Evolutionary conservation across 306 rosid species (phyloP), one percentile per base, ranked within the genome.

Genomic region (Datisca glomerata): DNA sequence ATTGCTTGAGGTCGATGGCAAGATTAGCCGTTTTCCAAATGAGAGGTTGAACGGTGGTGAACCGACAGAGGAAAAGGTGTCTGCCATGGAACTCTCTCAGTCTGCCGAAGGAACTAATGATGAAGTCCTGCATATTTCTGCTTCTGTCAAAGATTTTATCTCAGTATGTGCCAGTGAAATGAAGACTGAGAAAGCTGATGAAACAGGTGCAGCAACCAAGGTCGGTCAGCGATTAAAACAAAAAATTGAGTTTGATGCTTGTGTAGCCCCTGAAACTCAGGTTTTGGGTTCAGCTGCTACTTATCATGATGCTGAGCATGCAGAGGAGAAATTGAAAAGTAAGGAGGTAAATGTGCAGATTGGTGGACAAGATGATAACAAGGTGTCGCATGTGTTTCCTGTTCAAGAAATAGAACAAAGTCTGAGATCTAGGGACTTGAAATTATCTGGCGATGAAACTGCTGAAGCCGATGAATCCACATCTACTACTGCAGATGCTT

Each of bases 381-480:
- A 51, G 60, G 52, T 31, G 32, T 47, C 71, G 13, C 45, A 44
- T 27, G 33, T 36, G 43, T 15, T 41, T 45, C 51, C 47, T 19
- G 41, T 70, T 35, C 77, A 59, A 59, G 93, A 76, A 56, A 51
- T 53, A 15, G 75, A 72, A 23, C 60, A 65, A 53, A 41, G 13
- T 39, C 63, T 40, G 45, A 57, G 21, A 22, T 45, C 65, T 18
- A 73, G 56, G 58, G 57, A 31, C 11, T 50, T 65, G 28, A 74
- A 65, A 51, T 35, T 63, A 65, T 31, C 64, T 58, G 51, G 51
- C 29, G 13, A 23, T 21, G 70, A 80, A 64, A 47, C 54, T 24
- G 74, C 56, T n/a, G 85, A 70, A 28, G 73, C 80, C 20, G 87
- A 74, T 56, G 84, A 78, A 49, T 71, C 81, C 64, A 66, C 81